phyloP scores from a whole-genome alignment of 768 basidiomycete species.

The Suillus hirtellus region DNA sequence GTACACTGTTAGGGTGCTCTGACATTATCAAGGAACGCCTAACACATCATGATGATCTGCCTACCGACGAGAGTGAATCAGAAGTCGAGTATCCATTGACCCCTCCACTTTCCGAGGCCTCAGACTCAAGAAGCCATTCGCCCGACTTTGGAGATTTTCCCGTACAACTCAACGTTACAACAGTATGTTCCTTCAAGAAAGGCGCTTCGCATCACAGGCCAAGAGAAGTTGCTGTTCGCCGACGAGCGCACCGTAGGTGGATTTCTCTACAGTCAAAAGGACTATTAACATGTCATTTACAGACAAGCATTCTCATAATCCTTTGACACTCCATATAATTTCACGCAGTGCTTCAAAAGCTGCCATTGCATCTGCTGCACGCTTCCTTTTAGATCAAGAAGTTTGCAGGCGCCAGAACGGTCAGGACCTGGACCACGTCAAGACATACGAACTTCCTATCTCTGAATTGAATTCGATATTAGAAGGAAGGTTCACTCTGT shows the following conservation, averaged over 20 bases:
- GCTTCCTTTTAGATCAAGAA: conserved; percentile 39
- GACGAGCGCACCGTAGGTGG: conserved; percentile 24
- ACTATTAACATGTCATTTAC: not conserved
- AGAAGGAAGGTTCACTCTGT: conserved; percentile 50
- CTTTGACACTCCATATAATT: conserved; percentile 53
- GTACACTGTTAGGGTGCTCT: conserved; percentile 40
- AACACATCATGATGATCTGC: conserved; percentile 24
- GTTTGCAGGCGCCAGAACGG: conserved; percentile 11
- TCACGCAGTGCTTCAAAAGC: conserved; percentile 65
- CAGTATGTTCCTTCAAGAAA: conserved; percentile 16
- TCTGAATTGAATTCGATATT: conserved; percentile 49
- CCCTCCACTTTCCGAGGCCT: conserved; percentile 74
- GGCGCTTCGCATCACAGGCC: conserved; percentile 18
- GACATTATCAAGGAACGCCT: conserved; percentile 44
- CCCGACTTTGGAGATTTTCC: conserved; percentile 37
- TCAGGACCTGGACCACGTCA: not conserved
- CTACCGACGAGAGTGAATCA: conserved; percentile 43
- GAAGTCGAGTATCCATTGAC: conserved; percentile 73
- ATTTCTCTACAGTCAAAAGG: not conserved
- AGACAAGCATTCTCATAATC: conserved; percentile 17
- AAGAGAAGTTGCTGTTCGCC: conserved; percentile 29
- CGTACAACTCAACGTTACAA: conserved; percentile 20
- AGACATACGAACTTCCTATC: conserved; percentile 40
- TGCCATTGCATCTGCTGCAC: conserved; percentile 59
- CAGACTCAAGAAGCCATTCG: conserved; percentile 63